These are phyloP conservation scores for Anthostomella pinea DNA, from an alignment of 2,329 filamentous ascomycete species.

Conservation along the genomic window DNA sequence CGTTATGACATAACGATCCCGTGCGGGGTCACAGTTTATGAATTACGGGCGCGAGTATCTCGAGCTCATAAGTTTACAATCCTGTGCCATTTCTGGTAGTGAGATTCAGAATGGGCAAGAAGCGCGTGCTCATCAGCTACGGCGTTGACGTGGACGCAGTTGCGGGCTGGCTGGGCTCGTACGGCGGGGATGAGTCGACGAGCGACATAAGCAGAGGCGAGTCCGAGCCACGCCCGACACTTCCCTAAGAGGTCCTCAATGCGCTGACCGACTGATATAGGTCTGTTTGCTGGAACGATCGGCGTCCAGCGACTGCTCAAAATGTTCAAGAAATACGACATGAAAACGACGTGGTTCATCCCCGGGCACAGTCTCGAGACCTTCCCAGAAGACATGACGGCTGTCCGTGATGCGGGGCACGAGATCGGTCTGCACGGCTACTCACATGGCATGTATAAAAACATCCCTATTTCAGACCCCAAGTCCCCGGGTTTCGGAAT, in stretches of 20 bases:
- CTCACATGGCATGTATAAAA: too few relatives aligned
- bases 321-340: slow-evolving; percentile 46
- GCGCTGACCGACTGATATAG: slow-evolving; percentile 3
- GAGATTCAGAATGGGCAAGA: slow-evolving; percentile 7
- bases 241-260: neutral
- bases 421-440: slow-evolving; percentile 67
- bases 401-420: slow-evolving; percentile 61
- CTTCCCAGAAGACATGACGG: slow-evolving; percentile 63
- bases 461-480: too few relatives aligned
- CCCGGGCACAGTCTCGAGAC: slow-evolving; percentile 60
- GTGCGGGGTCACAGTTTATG: too few relatives aligned
- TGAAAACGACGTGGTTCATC: slow-evolving; percentile 48
- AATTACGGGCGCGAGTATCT: too few relatives aligned
- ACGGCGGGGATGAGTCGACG: slow-evolving; percentile 69
- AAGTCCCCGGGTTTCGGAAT: too few relatives aligned
- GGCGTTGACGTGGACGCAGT: slow-evolving; percentile 76
- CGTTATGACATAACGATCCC: too few relatives aligned
- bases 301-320: slow-evolving; percentile 65
- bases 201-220: slow-evolving; percentile 69
- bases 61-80: too few relatives aligned
- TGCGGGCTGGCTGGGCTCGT: slow-evolving; percentile 72
- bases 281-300: slow-evolving; percentile 65
- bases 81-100: too few relatives aligned
- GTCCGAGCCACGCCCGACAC: neutral
- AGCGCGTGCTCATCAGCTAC: slow-evolving; percentile 42